Evolutionary conservation across 2,329 filamentous ascomycete species (phyloP).

Genomic region (Peltaster fructicola): DNA sequence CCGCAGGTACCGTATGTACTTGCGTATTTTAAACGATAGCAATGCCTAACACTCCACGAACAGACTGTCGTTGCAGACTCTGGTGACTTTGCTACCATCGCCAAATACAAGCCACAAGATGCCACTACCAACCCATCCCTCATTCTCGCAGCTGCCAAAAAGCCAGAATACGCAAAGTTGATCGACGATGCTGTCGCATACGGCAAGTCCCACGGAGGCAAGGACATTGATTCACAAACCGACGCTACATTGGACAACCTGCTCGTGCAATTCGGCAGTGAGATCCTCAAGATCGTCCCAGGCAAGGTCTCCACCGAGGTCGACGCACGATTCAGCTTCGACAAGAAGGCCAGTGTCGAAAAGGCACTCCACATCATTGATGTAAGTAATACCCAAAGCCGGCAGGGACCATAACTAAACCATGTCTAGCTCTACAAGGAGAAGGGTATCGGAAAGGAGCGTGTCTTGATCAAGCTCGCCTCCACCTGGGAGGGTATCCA

Average conservation of each 20-base stretch:
- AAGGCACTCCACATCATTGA: slow-evolving; percentile 97
- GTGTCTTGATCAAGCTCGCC: slow-evolving; percentile 94
- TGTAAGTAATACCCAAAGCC: slow-evolving; percentile 35
- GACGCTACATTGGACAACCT: slow-evolving; percentile 83
- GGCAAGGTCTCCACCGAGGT: slow-evolving; percentile 99
- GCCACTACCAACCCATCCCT: slow-evolving; percentile 98
- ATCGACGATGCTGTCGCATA: slow-evolving; percentile 73
- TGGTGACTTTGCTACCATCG: slow-evolving; percentile 72
- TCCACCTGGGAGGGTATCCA: slow-evolving; percentile 99
- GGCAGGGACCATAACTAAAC: slow-evolving; percentile 10
- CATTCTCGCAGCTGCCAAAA: slow-evolving; percentile 96
- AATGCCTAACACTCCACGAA: slow-evolving; percentile 2
- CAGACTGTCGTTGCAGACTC: slow-evolving; percentile 94
- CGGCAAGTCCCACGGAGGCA: slow-evolving; percentile 61
- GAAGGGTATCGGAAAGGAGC: slow-evolving; percentile 80
- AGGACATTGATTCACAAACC: slow-evolving; percentile 59
- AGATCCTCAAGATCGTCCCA: slow-evolving; percentile 92
- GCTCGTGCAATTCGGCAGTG: slow-evolving; percentile 91
- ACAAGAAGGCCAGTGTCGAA: slow-evolving; percentile 75
- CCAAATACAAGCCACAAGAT: slow-evolving; percentile 99
- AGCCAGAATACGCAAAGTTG: slow-evolving; percentile 83
- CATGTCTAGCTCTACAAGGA: slow-evolving; percentile 70
- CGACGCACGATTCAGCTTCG: slow-evolving; percentile 88
- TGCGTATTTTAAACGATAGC: slow-evolving; percentile 3
- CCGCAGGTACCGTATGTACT: slow-evolving; percentile 74